phyloP scores from a whole-genome alignment of 1,284 basidiomycete species.

The Ustilago tritici region DNA sequence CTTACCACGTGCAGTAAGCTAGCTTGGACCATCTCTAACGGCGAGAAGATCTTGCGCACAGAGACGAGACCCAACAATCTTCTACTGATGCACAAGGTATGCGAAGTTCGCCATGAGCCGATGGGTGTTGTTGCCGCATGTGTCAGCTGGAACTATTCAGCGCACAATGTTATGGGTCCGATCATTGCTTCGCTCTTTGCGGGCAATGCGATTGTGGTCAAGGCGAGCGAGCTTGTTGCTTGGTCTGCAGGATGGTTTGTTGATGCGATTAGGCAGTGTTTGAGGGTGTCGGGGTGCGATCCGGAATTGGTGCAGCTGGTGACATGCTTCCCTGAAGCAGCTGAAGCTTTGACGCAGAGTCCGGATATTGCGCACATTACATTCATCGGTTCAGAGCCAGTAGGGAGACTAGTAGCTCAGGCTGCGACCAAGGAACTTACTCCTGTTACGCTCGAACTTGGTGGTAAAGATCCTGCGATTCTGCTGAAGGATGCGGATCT shows the following conservation, averaged over 20 bases:
- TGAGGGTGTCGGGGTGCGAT: constrained; percentile 79
- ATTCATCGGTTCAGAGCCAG: constrained; percentile 91
- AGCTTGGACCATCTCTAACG: constrained; percentile 61
- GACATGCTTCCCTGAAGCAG: constrained; percentile 88
- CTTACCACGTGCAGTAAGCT: constrained; percentile 64
- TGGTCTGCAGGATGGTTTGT: constrained; percentile 72
- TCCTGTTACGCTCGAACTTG: constrained; percentile 89
- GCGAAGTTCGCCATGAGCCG: constrained; percentile 85
- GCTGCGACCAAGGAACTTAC: constrained; percentile 87
- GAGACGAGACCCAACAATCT: constrained; percentile 74
- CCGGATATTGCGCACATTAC: constrained; percentile 79
- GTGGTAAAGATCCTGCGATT: constrained; percentile 75
- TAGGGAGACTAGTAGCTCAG: constrained; percentile 84
- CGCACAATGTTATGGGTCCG: constrained; percentile 93
- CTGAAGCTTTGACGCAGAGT: constrained; percentile 83
- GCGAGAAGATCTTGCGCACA: constrained; percentile 50
- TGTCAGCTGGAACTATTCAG: constrained; percentile 82
- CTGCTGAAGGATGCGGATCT: constrained; percentile 72
- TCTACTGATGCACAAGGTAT: constrained; percentile 84
- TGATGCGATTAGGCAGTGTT: constrained; percentile 72
- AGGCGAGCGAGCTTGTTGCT: constrained; percentile 74
- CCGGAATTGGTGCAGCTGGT: constrained; percentile 75
- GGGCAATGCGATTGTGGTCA: constrained; percentile 90
- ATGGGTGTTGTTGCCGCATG: constrained; percentile 92
- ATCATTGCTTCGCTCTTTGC: constrained; percentile 89